Evolutionary conservation across 2,329 filamentous ascomycete genomes (phyloP), one percentile per base, ranked within the genome.

Genomic region (Westerdykella ornata): DNA sequence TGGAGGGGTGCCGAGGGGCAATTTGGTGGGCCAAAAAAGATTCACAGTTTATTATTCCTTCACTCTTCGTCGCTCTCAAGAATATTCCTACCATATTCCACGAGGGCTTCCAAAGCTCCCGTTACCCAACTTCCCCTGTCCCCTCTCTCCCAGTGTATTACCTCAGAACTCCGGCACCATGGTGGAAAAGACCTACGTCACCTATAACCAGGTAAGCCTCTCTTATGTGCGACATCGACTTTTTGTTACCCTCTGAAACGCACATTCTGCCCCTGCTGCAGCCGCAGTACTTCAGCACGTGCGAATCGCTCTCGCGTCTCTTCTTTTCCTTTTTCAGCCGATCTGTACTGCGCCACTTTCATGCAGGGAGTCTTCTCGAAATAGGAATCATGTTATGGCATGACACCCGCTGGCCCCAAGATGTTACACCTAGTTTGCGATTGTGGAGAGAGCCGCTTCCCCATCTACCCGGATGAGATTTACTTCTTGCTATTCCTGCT

Each of bases 151-250:
- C 30, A n/a, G 13, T 12, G 13, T 5, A 32, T 13, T 13, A n/a
- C 30, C 15, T 4, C 15, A 32, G 13, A 42, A n/a, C 16, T 17
- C 37, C 47, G 48, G 43, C 48, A 63, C 34, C 37, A 68, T 68
- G 65, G 63, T 67, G 38, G 55, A 68, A 51, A 68, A 68, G 52
- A 51, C 67, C 38, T 68, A 68, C 57, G 62, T 68, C 45, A 67
- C 66, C 30, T 68, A 68, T 49, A 68, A 68, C 56, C 57, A 68
- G 63, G 66, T 67, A 60, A 43, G 62, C 58, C 31, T 18, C 19
- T 22, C 37, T 17, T n/a, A 34, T 17, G 26, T 37, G 18, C 35
- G 38, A 29, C 48, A 20, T 33, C 15, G 43, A 18, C 35, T 35
- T 15, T 11, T 31, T 18, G 20, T 35, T 16, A 9, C 28, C 15